Evolutionary conservation across 441 rosid genomes (phyloP).

Genomic region (Pelargonium cotyledonis): DNA sequence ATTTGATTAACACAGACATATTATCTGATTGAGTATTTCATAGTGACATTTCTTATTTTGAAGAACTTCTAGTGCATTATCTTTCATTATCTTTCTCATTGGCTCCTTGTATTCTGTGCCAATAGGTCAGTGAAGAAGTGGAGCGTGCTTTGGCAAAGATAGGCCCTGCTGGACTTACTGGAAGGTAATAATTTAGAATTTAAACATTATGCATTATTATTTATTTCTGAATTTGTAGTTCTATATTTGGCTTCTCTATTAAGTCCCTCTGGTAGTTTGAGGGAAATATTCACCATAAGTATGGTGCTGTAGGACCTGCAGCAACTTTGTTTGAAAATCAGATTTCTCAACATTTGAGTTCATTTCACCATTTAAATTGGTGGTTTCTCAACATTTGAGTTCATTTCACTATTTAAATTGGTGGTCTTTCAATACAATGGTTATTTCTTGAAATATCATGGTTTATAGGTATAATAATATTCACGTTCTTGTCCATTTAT

Average conservation of each 20-base stretch:
- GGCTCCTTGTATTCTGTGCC: background rate
- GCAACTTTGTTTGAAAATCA: too few relatives aligned
- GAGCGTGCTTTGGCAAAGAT: slow-evolving; percentile 96
- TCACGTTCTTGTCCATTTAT: too few relatives aligned
- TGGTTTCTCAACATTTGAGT: too few relatives aligned
- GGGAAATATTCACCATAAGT: background rate
- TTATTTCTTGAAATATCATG: too few relatives aligned
- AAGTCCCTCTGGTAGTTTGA: background rate
- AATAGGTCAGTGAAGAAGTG: slow-evolving; percentile 96
- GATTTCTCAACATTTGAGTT: too few relatives aligned
- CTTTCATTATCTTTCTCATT: background rate
- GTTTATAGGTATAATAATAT: too few relatives aligned
- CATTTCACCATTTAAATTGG: too few relatives aligned
- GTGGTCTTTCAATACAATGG: too few relatives aligned
- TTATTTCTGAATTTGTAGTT: background rate
- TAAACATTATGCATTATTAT: slow-evolving; percentile 6
- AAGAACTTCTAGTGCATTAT: background rate
- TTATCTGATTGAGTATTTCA: background rate
- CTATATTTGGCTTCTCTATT: too few relatives aligned
- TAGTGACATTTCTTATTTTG: background rate
- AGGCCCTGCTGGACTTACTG: slow-evolving; percentile 81
- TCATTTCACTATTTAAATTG: too few relatives aligned
- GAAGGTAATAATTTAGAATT: slow-evolving; percentile 14
- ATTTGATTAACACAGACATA: background rate
- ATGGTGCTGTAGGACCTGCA: too few relatives aligned